phyloP scores from a whole-genome alignment of 2,329 filamentous ascomycete species.

The Sodiomyces alkalinus region DNA sequence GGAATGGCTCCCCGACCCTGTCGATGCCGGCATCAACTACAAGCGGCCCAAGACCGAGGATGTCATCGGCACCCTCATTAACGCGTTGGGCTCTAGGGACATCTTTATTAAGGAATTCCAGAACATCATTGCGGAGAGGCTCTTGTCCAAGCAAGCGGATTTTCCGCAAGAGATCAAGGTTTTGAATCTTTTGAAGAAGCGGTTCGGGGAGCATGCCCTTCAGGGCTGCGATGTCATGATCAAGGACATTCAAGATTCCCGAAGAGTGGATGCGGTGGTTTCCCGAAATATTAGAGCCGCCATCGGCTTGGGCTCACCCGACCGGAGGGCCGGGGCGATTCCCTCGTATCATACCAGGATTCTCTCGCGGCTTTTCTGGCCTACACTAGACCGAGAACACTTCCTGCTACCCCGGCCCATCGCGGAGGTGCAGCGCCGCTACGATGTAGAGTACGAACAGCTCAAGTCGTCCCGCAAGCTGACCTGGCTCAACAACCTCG shows the following conservation, averaged over 20 bases:
- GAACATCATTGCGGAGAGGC: constrained; percentile 68
- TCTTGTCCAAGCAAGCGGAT: constrained; percentile 49
- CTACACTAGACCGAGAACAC: constrained; percentile 54
- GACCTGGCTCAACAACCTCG: constrained; percentile 73
- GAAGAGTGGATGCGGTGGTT: constrained; percentile 54
- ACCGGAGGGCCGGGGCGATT: constrained; percentile 8
- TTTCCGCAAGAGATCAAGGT: constrained; percentile 74
- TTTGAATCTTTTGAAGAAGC: constrained; percentile 71
- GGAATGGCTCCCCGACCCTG: constrained; percentile 82
- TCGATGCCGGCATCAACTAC: constrained; percentile 87
- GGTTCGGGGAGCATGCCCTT: constrained; percentile 71
- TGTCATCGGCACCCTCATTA: constrained; percentile 80
- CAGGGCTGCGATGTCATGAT: constrained; percentile 98
- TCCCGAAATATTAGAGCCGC: constrained; percentile 22
- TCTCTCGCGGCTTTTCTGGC: constrained; percentile 88
- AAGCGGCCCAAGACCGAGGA: constrained; percentile 79
- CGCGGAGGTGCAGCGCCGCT: constrained; percentile 46
- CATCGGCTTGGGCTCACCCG: constrained; percentile 9
- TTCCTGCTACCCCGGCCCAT: constrained; percentile 50
- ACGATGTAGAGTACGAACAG: constrained; percentile 60
- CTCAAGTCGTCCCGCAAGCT: constrained; percentile 77
- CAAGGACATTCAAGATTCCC: constrained; percentile 76
- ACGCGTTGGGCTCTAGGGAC: constrained; percentile 76
- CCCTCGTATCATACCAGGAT: constrained; percentile 63
- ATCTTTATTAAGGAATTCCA: constrained; percentile 92